Base-by-base conservation (phyloP, 495 filamentous ascomycete species). In the Aspergillus egyptiacus region DNA sequence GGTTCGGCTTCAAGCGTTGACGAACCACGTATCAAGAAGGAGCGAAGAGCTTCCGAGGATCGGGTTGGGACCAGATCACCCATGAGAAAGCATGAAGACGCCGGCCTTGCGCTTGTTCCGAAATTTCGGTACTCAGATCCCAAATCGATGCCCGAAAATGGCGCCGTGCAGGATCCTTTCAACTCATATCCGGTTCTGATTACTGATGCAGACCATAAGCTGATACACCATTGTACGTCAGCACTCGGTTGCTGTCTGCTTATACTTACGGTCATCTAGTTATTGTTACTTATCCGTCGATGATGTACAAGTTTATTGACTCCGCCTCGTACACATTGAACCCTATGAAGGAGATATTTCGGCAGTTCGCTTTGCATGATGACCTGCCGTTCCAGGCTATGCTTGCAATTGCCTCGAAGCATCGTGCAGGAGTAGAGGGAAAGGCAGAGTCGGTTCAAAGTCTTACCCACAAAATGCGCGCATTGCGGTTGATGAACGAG, bases 331-430 rank as follows among this genome's bases (percentile, higher is more conserved):
- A 54, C 14, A 61, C 28, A 3, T 11, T 42, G 24, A 42, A 63
- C 27, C 60, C 60, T 11, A 56, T 60, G 57, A 51, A 60, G 57
- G 58, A 58, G 35, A 63, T 63, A 36, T 63, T 63, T 31, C 54
- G 53, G 7, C 54, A 58, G 39, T 51, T 63, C 19, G 60, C 57
- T 10, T 32, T 63, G 19, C 53, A 60, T 37, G 60, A 63, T 41
- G 46, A 34, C 10, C 46, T 63, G 13, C 57, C 60, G 9, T 63
- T 63, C 28, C 60, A 63, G 31, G 60, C 60, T 14, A 63, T 63
- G 60, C 55, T 63, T 43, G 60, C 60, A 2, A 63, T 63, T 50
- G 60, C 60, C 20, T 60, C 60, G 5, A 63, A 63, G 42, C 60
- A 63, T 32, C 55, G 55, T 6, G 60, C 60, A 14, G 57, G 60